Conservation (phyloP, 106 monocot species). For the Hemerocallis citrina region DNA sequence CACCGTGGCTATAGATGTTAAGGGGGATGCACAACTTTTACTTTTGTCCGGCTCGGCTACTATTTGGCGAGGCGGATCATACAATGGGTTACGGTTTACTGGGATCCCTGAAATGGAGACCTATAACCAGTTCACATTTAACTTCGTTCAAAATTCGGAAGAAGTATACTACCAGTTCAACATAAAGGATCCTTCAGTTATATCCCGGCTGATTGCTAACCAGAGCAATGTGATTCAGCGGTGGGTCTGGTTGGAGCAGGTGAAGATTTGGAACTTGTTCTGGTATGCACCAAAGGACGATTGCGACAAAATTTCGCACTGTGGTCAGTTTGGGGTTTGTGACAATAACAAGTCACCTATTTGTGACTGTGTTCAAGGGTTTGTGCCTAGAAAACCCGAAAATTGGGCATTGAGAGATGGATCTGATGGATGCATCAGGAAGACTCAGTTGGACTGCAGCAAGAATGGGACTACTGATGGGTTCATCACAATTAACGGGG, state of each 20-base stretch:
- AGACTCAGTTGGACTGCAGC: conserved; percentile 11
- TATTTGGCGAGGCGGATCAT: conserved; percentile 24
- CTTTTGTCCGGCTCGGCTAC: not conserved
- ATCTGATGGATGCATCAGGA: not conserved
- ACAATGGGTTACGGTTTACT: conserved; percentile 22
- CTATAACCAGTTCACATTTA: not conserved
- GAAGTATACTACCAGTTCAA: conserved; percentile 10
- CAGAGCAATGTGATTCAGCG: conserved; percentile 5
- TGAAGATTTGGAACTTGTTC: conserved; percentile 12
- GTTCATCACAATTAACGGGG: conserved; percentile 7
- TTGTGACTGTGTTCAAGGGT: conserved; percentile 30
- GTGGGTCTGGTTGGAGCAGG: conserved; percentile 4
- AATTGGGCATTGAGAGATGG: not conserved
- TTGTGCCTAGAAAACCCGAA: conserved; percentile 7
- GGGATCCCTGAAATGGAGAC: conserved; percentile 23
- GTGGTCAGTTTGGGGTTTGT: conserved; percentile 2
- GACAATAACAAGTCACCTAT: conserved; percentile 2
- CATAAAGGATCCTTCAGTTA: not conserved
- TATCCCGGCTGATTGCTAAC: conserved; percentile 9
- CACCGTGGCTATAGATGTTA: not conserved
- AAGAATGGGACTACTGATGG: conserved; percentile 21
- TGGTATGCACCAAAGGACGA: conserved; percentile 16
- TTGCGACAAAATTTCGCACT: conserved; percentile 22
- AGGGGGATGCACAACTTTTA: conserved; percentile 7
- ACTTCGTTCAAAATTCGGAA: not conserved